Evolutionary conservation across 2,329 filamentous ascomycete species (phyloP).

Genomic region (Sordariomycetes sp.): DNA sequence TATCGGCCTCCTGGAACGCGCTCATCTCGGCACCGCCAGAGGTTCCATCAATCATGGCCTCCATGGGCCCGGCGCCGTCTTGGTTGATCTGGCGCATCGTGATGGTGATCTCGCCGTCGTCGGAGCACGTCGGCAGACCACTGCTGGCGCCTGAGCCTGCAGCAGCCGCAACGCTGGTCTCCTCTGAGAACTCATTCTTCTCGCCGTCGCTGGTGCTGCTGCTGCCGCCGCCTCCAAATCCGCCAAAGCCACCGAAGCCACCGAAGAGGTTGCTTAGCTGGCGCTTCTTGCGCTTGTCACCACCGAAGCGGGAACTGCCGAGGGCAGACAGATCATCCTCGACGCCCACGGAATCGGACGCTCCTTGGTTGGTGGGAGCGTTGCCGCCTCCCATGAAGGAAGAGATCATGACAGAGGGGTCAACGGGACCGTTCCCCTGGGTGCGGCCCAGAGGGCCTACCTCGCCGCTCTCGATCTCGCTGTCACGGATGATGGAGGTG

Average conservation of each 20-base stretch:
- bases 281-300: conserved; percentile 13
- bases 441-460: conserved; percentile 55
- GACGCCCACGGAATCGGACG: conserved; percentile 27
- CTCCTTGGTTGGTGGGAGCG: conserved; percentile 28
- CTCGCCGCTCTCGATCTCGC: conserved; percentile 44
- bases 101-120: conserved; percentile 53
- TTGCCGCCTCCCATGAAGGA: conserved; percentile 46
- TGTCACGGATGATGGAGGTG: conserved; percentile 58
- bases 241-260: conserved; percentile 1
- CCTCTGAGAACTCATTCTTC: conserved; percentile 30
- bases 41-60: conserved; percentile 50
- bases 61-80: conserved; percentile 57
- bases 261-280: conserved; percentile 21
- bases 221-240: conserved; percentile 5
- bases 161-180: conserved; percentile 43
- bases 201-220: conserved; percentile 15
- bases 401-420: conserved; percentile 45
- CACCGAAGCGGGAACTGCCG: conserved; percentile 7
- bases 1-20: conserved; percentile 51
- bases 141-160: conserved; percentile 41
- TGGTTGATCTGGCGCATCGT: conserved; percentile 65
- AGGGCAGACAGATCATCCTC: conserved; percentile 29
- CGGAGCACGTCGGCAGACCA: conserved; percentile 51
- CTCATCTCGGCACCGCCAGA: conserved; percentile 51
- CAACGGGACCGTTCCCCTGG: conserved; percentile 47